Evolutionary conservation across 2,329 filamentous ascomycete genomes (phyloP), one percentile per base, ranked within the genome.

Genomic region (Botrytis galanthina): DNA sequence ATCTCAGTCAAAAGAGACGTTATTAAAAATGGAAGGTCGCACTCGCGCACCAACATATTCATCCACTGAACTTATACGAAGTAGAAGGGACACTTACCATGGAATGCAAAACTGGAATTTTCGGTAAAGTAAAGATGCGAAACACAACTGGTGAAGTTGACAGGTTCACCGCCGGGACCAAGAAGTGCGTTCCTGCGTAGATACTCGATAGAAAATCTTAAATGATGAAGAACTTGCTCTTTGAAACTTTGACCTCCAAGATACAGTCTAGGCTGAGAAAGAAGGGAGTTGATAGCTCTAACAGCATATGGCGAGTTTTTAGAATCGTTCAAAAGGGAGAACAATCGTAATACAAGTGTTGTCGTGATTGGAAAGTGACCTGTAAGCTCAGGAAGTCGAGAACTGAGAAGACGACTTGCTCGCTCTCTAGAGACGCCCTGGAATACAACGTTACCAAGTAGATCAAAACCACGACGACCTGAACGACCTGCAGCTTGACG

Each of bases 191-290:
- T 90, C 51, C 91, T 85, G 32, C 92, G 87, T 0, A 95, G 85
- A 77, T 94, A 95, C 76, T 95, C 92, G 62, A 95, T 92, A 0
- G 92, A 94, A 81, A 95, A 95, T 5, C 93, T 88, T 10, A 95
- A 81, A 78, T 95, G 92, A 79, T 95, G 92, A 70, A 92, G 86
- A 1, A 94, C 89, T 2, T 92, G 88, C 80, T 91, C 88, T 78
- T 90, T 90, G 69, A 89, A 89, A 60, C 89, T 88, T 3, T 89
- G 85, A 0, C 92, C 91, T 62, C 92, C 92, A 3, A 95, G 85
- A 75, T 91, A 93, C 10, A 95, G 82, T 44, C 90, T 86, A 5
- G 89, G 89, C 77, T 93, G 90, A 0, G 91, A 91, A 0, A 95
- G 83, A 3, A 95, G 82, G 0, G 91, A 88, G 70, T 91, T 88